Evolutionary conservation across 2,329 filamentous ascomycete species (phyloP), one percentile per base, ranked within the genome.

Genomic region (Madurella mycetomatis): DNA sequence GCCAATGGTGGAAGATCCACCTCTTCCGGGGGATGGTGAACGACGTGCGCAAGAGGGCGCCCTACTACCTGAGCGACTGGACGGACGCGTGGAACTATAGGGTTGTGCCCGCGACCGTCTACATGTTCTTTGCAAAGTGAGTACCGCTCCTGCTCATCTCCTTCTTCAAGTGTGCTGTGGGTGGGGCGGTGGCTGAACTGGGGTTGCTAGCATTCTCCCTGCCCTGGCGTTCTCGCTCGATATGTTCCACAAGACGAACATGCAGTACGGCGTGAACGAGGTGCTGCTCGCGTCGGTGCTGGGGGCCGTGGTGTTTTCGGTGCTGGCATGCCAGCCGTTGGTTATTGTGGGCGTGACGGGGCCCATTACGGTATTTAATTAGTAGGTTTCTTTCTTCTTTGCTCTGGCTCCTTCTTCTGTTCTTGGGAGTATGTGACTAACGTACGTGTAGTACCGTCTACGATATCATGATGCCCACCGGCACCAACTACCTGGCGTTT

Each of bases 61-160:
- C 90, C 1, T 95, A 80, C 67, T 95, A 94, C 67, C 76, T 74
- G 72, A 92, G 86, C 70, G 90, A 95, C 70, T 95, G 88, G 88
- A 76, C 69, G 16, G 90, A 95, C 74, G 90, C 90, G 1, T 94
- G 88, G 88, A 88, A 95, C 67, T 95, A 95, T 73, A 83, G 90
- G 51, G 88, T 95, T 41, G 80, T 95, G 40, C 90, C 90, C 1
- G 89, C 89, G 15, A 95, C 90, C 9, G 76, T 95, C 31, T 95
- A 95, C 72, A 95, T 95, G 88, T 95, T 94, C 74, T 95, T 95
- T 79, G 90, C 90, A 59, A 95, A 95, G 89, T 92, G 78, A 58
- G 76, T 57, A 7, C 25, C 7, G 25, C 25, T 25, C 25, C 25
- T 7, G 3, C 25, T 25, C 25, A 7, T 7, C 25, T 7, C 25